These are phyloP conservation scores for Ceratopteris richardii DNA, from an alignment of 75 land plant genomes.

Conservation along the genomic window DNA sequence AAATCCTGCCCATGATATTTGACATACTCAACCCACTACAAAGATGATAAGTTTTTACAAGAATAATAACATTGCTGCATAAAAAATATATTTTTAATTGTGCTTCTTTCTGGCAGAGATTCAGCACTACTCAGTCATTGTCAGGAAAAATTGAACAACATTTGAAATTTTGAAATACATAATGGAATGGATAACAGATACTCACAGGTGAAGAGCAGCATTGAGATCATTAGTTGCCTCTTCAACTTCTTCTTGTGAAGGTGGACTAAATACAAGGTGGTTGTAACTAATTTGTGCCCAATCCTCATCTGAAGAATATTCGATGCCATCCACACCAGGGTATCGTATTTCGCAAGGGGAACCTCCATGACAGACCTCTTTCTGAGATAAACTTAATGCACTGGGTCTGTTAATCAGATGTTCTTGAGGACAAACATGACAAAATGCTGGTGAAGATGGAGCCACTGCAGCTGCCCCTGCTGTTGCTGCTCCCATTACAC, in stretches of 20 bases:
- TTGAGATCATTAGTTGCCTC: background rate
- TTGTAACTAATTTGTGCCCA: background rate
- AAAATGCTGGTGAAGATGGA: background rate
- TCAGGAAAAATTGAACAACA: too few species aligned
- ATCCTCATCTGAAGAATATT: background rate
- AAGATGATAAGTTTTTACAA: too few species aligned
- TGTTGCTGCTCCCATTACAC: background rate
- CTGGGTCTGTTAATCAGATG: background rate
- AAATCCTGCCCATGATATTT: too few species aligned
- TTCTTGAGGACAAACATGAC: background rate
- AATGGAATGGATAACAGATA: too few species aligned
- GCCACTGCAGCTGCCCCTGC: background rate
- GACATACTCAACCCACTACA: too few species aligned
- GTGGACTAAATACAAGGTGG: background rate
- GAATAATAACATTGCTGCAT: too few species aligned
- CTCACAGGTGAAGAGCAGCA: conserved; percentile 4
- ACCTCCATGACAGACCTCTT: background rate
- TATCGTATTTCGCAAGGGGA: too few species aligned
- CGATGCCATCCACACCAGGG: background rate
- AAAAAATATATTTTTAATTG: too few species aligned
- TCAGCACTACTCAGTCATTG: too few species aligned
- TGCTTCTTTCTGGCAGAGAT: too few species aligned
- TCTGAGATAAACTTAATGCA: background rate
- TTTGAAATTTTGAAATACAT: too few species aligned
- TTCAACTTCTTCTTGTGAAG: conserved; percentile 1